Evolutionary conservation across 2,329 filamentous ascomycete genomes (phyloP), one percentile per base, ranked within the genome.

Genomic region (Gaeumannomyces sp.): DNA sequence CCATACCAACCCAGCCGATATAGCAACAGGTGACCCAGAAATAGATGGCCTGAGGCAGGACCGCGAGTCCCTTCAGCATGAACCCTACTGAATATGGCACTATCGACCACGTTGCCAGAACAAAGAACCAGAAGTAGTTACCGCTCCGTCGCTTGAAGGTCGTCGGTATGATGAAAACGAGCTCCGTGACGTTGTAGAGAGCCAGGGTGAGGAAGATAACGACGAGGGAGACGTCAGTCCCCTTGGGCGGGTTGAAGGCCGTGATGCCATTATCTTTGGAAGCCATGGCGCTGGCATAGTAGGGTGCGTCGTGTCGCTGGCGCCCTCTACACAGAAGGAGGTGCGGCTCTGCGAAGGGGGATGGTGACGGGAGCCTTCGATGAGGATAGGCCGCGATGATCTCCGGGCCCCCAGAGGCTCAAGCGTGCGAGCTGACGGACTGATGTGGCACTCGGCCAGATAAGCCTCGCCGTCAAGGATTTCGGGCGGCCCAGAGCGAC

Each of bases 1-100:
- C 81, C 83, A 88, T 87, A 2, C 74, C 71, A 69, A 77, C 80
- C 83, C 83, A 86, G 1, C 82, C 83, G 5, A 28, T 25, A 11
- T n/a, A 53, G 45, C 45, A n/a, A 10, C 19, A 29, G 29, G 27
- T 4, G 33, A 35, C 60, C 25, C 35, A 61, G 14, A 58, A 45
- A 7, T 27, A n/a, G 19, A 61, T 61, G 33, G 59, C n/a, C 35
- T 28, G 38, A 6, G 63, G 38, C 27, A 28, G 16, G 6, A 61
- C 28, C 31, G 35, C 31, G 60, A 59, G 57, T n/a, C n/a, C 57
- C 59, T 64, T 64, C 13, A 64, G 4, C n/a, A 64, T 14, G 19
- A 64, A 56, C 19, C 63, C 63, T 14, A 61, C 10, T 3, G 63
- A 35, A 28, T 64, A 33, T 3, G 63, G 63, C 2, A 61, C 25